Evolutionary conservation across 805 yeast genomes (phyloP), one percentile per base, ranked within the genome.

Genomic region (Kurtzmaniella fragi): DNA sequence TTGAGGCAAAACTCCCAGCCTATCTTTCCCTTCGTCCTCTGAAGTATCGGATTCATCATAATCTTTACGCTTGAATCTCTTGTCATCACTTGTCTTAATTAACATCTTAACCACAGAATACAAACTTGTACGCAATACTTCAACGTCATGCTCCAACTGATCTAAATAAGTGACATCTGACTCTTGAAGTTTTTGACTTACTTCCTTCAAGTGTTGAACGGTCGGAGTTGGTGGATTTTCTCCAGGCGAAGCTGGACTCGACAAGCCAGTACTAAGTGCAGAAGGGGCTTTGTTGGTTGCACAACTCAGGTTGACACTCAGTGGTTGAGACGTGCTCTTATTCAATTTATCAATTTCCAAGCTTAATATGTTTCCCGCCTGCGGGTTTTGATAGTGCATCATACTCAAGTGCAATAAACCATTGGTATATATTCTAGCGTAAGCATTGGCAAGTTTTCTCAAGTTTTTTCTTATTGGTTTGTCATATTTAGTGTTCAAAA

Each of bases 361-460:
- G 28, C 50, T 56, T 41, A 67, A 61, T 26, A 64, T 47, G 17
- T 59, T 61, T 1, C 52, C 57, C 1, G 52, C 35, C 8, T 52
- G 42, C 2, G 49, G 47, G n/a, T 50, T 50, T 4, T 55, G 42
- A 40, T 61, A 47, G 41, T 63, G 64, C 59, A 69, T 58, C 26
- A 68, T 63, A 34, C 67, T 64, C 38, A 83, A 63, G 53, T 77
- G 83, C n/a, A 84, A 54, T 35, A 74, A 67, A 7, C 86, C 84
- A 51, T 80, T 80, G 41, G 82, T 75, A 42, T 80, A 78, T 41
- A 84, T 70, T 42, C 78, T 83, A 2, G 86, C 74, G 41, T 79
- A 70, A 1, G 82, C 65, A 7, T 70, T 60, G 0, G 80, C 73
- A 12, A 82, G 62, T 42, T 72, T 70, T 48, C 71, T 77, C 46